These are phyloP conservation scores for Aspergillus hancockii DNA, from an alignment of 495 filamentous ascomycete genomes.

Conservation along the genomic window DNA sequence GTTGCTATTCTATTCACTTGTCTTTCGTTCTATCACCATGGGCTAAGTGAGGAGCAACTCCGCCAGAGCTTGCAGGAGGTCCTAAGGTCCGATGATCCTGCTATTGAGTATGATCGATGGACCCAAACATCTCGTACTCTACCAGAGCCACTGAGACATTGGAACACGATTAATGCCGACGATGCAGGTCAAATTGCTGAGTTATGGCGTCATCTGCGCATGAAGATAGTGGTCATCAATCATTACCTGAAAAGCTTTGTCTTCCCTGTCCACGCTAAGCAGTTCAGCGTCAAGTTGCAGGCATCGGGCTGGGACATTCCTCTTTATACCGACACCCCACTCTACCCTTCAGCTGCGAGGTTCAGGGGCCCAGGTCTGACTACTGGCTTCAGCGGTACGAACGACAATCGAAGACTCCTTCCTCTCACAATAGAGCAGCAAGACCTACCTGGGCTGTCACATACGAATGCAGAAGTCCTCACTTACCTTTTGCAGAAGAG, in stretches of 20 bases:
- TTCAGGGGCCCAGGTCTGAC: conserved; percentile 29
- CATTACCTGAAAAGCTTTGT: conserved; percentile 61
- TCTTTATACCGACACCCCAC: background rate
- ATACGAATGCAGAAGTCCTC: conserved; percentile 67
- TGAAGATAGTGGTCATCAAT: conserved; percentile 53
- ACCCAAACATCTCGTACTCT: conserved; percentile 35
- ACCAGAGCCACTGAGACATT: conserved; percentile 40
- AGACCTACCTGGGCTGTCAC: conserved; percentile 53
- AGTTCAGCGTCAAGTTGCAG: conserved; percentile 63
- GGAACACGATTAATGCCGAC: conserved; percentile 59
- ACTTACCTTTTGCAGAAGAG: conserved; percentile 47
- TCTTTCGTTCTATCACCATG: conserved; percentile 67
- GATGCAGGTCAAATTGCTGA: conserved; percentile 44
- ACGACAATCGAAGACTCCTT: conserved; percentile 59
- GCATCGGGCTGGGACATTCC: conserved; percentile 70
- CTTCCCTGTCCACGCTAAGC: conserved; percentile 62
- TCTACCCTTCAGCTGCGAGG: background rate
- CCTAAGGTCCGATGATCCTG: conserved; percentile 55
- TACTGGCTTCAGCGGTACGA: conserved; percentile 73
- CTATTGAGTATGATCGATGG: conserved; percentile 58
- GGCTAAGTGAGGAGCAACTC: conserved; percentile 55
- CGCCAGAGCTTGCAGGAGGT: conserved; percentile 49
- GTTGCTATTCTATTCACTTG: conserved; percentile 65
- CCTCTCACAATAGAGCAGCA: conserved; percentile 58
- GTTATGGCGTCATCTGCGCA: conserved; percentile 54